Base-by-base conservation (phyloP, 495 filamentous ascomycete species). In the Parathielavia appendiculata region DNA sequence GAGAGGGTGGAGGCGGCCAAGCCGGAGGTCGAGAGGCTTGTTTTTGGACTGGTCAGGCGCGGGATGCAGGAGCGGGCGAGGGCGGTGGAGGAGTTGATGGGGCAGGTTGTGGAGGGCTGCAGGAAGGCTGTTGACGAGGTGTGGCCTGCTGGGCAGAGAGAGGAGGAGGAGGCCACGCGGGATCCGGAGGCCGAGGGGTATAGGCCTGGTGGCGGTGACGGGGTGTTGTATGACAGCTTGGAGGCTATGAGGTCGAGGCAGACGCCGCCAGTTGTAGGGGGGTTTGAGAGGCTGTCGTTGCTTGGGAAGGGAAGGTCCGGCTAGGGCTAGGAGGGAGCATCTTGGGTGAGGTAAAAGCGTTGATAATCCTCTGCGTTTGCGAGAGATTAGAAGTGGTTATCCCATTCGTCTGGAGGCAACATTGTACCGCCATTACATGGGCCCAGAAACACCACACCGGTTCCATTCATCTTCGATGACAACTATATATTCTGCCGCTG, bases 1-100 rank as follows among this genome's bases (percentile, higher is more conserved):
- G 90, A 96, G 66, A 78, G 92, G 19, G 82, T 96, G n/a, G 90
- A 91, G 67, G 73, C 73, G 10, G 76, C 86, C 1, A 75, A 81
- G 17, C 73, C 76, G 0, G 93, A 97, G 63, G 81, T 88, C 0
- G 78, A 82, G 66, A 71, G 83, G 35, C 77, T 97, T 12, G 81
- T 95, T 1, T 82, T 87, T 63, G 88, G 84, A 0, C 71, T 96
- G 55, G 73, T 89, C 60, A 79, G 91, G 52, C 79, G 93, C 14
- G 81, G 80, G 20, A 97, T 97, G 93, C 77, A 87, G 36, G 93
- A 97, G 75, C 81, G 90, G 26, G 92, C 91, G 14, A 75, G 81
- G 19, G 88, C 90, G 4, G 76, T 96, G 36, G 88, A 95, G 73
- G 78, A 77, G 43, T 74, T 83, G 36, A 80, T 90, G 75, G 78